phyloP scores from a whole-genome alignment of 345 rosid genomes.

The Angophora floribunda region DNA sequence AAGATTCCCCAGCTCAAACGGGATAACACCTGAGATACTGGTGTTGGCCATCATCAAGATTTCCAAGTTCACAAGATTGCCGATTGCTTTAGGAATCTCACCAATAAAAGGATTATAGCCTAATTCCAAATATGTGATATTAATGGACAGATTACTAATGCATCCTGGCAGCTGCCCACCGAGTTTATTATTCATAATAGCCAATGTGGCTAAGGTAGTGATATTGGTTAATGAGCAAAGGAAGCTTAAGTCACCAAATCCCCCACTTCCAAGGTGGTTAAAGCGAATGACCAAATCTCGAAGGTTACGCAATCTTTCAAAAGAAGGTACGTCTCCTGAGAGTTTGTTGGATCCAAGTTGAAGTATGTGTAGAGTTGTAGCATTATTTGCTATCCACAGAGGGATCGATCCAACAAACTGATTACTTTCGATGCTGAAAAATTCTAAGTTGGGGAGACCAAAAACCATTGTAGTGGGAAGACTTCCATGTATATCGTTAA shows the following conservation, averaged over 20 bases:
- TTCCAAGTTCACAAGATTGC: constrained; percentile 8
- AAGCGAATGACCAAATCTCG: not conserved
- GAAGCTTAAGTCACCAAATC: not conserved
- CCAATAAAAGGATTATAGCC: not conserved
- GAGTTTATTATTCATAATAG: not conserved
- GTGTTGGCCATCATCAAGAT: not conserved
- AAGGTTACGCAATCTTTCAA: not conserved
- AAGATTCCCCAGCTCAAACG: not conserved
- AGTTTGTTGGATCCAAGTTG: not conserved
- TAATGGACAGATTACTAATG: not conserved
- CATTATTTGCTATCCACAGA: not conserved
- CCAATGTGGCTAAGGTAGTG: not conserved
- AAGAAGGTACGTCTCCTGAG: not conserved
- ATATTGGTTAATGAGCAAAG: not conserved
- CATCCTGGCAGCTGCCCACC: not conserved
- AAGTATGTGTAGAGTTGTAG: not conserved
- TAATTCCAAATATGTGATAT: not conserved
- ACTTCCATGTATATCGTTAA: not conserved
- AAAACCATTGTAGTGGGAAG: not conserved
- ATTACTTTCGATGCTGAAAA: not conserved
- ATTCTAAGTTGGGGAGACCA: not conserved
- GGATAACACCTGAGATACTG: constrained; percentile 3
- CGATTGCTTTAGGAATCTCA: not conserved
- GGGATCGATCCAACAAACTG: not conserved
- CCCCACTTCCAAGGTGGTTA: not conserved